phyloP scores from a whole-genome alignment of 1,284 basidiomycete genomes.

The Apiotrichum gracile region DNA sequence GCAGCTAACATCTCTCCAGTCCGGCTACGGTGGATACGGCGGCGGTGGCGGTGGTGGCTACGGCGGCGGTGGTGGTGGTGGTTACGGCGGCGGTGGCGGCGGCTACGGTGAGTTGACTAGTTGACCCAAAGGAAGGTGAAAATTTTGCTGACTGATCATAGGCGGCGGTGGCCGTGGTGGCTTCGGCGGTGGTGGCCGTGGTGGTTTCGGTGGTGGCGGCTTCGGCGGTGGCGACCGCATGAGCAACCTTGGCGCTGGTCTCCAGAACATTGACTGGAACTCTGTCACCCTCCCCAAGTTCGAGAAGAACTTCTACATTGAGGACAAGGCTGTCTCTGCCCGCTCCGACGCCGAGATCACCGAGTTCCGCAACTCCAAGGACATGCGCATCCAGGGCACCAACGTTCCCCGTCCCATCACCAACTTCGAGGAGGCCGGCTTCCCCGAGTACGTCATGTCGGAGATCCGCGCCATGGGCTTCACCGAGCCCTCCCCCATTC shows the following conservation, averaged over 20 bases:
- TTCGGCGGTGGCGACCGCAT: conserved; percentile 63
- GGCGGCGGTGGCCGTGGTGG: conserved; percentile 26
- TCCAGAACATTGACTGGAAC: conserved; percentile 81
- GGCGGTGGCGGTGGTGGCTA: conserved; percentile 33
- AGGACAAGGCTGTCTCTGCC: conserved; percentile 76
- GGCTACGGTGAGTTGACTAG: conserved; percentile 38
- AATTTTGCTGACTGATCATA: not conserved
- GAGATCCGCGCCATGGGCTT: conserved; percentile 95
- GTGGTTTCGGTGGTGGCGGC: conserved; percentile 14
- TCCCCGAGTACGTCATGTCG: conserved; percentile 90
- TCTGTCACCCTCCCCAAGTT: conserved; percentile 66
- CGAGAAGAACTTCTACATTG: conserved; percentile 81
- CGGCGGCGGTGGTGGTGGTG: conserved; percentile 47
- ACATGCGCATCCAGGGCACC: conserved; percentile 89
- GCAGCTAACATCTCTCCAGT: conserved; percentile 12
- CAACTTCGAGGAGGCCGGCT: conserved; percentile 88
- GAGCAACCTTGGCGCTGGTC: conserved; percentile 73
- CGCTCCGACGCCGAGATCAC: conserved; percentile 80
- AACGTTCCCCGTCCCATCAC: conserved; percentile 84
- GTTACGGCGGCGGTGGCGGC: conserved; percentile 34
- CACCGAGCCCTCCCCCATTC: conserved; percentile 81
- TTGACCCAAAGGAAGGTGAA: not conserved
- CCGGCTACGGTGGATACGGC: conserved; percentile 36
- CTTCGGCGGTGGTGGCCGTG: conserved; percentile 29
- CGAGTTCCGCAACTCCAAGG: conserved; percentile 75